These are phyloP conservation scores for Lepidopterella palustris DNA, from an alignment of 495 filamentous ascomycete species.

Conservation along the genomic window DNA sequence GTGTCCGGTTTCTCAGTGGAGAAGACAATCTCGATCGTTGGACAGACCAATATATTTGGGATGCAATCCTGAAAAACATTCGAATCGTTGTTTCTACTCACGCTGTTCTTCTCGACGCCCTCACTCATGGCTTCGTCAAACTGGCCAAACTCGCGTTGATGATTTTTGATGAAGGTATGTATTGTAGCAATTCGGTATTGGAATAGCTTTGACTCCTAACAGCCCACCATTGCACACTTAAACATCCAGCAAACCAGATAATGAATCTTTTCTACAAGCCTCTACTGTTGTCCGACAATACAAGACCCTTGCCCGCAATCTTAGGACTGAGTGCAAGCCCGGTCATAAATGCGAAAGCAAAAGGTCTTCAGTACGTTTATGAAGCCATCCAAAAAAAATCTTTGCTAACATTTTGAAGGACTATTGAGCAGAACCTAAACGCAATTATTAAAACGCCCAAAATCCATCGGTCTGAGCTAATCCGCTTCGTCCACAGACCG, in stretches of 20 bases:
- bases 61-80: conserved; percentile 59
- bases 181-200: neutral
- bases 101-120: conserved; percentile 70
- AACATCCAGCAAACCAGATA: conserved; percentile 65
- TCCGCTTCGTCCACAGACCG: conserved; percentile 62
- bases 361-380: conserved; percentile 41
- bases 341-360: conserved; percentile 51
- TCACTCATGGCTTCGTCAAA: conserved; percentile 71
- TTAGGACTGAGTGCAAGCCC: conserved; percentile 85
- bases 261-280: conserved; percentile 73
- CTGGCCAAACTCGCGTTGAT: conserved; percentile 62
- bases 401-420: conserved; percentile 34
- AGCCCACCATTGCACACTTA: conserved; percentile 65
- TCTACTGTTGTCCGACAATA: conserved; percentile 25
- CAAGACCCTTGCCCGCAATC: conserved; percentile 55
- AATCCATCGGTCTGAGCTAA: conserved; percentile 63
- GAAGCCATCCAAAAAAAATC: neutral
- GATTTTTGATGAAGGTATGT: conserved; percentile 83
- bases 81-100: conserved; percentile 73
- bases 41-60: conserved; percentile 66
- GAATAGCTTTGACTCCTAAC: neutral
- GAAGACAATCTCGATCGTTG: conserved; percentile 66
- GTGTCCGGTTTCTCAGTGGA: conserved; percentile 60
- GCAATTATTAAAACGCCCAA: conserved; percentile 66
- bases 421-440: conserved; percentile 70